Base-by-base conservation (phyloP, 208 protist species). In the Novymonas esmeraldas region DNA sequence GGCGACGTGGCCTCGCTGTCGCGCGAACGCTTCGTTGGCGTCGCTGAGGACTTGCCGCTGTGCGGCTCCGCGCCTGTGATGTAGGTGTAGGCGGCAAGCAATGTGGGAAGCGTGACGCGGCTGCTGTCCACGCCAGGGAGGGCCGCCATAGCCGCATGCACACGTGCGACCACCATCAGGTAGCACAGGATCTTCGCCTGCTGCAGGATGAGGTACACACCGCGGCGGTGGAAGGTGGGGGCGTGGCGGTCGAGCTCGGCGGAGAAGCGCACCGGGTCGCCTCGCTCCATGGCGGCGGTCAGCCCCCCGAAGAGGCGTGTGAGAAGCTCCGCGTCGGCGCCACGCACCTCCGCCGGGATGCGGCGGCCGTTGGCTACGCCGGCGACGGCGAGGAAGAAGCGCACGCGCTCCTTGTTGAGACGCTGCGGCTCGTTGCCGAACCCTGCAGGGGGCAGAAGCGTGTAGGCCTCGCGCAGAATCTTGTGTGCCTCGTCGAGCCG, bases 351-450 rank as follows among this genome's bases (percentile, higher is more conserved):
- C 11, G 64, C 61, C 6, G 89, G 89, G 22, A 81, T 73, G 34
- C 70, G 72, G 3, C 63, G 82, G 18, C 87, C 87, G 60, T 77
- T 72, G 3, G 73, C 52, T 9, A 92, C 55, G 6, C 82, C 90
- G 7, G 90, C 82, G 0, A 95, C 87, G 22, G 73, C 63, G 14
- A 92, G 71, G 44, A 85, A 95, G 59, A 93, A 95, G 28, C 82
- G 82, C 20, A 92, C 84, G 6, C 90, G 84, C 36, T 86, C 68
- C 75, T 95, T 95, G 62, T 95, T 95, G 33, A 77, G 74, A 6
- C 76, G 80, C 73, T 92, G 87, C 9, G 81, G 38, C 11, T 76
- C 75, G 33, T 77, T 89, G 1, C 86, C 82, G 44, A 63, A 66
- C 13, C 76, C 79, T 11, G 79, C 76, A 16, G 87, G 78, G 2